These are phyloP conservation scores for Penicillium odoratum DNA, from an alignment of 495 filamentous ascomycete species.

Conservation along the genomic window DNA sequence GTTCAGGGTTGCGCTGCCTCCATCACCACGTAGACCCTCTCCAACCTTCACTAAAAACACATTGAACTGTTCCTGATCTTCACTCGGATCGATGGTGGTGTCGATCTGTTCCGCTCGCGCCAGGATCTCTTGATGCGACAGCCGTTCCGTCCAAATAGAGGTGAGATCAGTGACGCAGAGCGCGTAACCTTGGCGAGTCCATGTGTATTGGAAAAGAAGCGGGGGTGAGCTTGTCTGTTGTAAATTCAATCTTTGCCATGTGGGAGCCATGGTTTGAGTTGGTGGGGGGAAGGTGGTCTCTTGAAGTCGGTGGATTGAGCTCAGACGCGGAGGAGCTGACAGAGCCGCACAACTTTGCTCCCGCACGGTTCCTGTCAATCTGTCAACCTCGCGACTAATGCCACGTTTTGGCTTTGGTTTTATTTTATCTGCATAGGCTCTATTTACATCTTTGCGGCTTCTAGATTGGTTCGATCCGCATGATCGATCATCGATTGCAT, in stretches of 20 bases:
- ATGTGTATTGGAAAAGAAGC: slow-evolving; percentile 54
- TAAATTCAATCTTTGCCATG: slow-evolving; percentile 40
- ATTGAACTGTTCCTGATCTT: slow-evolving; percentile 67
- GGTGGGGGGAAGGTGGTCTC: background rate
- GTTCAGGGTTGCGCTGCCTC: slow-evolving; percentile 34
- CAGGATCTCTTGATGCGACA: slow-evolving; percentile 64
- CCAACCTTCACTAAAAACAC: slow-evolving; percentile 73
- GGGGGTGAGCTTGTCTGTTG: slow-evolving; percentile 37
- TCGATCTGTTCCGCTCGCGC: slow-evolving; percentile 62
- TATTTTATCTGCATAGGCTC: background rate
- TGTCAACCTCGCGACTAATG: slow-evolving; percentile 18
- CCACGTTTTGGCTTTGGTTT: background rate
- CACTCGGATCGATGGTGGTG: slow-evolving; percentile 83
- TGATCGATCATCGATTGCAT: too few species aligned
- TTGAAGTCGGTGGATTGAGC: background rate
- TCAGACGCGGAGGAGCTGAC: slow-evolving; percentile 15
- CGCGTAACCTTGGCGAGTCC: slow-evolving; percentile 60
- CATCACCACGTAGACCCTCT: slow-evolving; percentile 54
- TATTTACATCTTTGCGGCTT: background rate
- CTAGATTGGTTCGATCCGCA: background rate
- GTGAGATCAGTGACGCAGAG: slow-evolving; percentile 82
- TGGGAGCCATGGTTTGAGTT: slow-evolving; percentile 32
- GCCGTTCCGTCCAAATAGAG: slow-evolving; percentile 76
- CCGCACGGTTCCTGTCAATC: slow-evolving; percentile 12
- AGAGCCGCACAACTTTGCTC: slow-evolving; percentile 29